Evolutionary conservation across 2,329 filamentous ascomycete species (phyloP), one percentile per base, ranked within the genome.

Genomic region (Phialemonium atrogriseum): DNA sequence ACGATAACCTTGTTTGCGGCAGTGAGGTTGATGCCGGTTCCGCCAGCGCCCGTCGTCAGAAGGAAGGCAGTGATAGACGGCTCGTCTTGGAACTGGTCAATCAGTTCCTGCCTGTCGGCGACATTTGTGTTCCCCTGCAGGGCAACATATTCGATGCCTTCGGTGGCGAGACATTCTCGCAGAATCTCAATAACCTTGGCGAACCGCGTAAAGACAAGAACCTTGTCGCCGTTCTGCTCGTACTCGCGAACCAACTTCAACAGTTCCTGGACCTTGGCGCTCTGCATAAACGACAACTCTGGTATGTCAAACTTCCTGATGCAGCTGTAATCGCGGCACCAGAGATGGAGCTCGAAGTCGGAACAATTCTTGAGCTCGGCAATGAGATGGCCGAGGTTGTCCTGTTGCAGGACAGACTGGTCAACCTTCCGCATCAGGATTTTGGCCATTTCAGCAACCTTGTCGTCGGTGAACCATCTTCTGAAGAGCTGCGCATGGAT

Each of bases 1-100:
- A 98, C 91, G 57, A 98, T 77, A 45, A 98, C 89, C 59, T 95
- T 96, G 64, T 96, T 96, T 5, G 91, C 91, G 21, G 83, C 84
- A 7, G 89, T 91, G 33, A 98, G 62, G 56, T 98, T 98, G 62
- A 98, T 93, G 24, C 91, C 91, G 0, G 89, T 91, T n/a, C 91
- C 91, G 32, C 91, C 91, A 1, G 89, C 88, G 38, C 87, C 89
- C 0, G 91, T 98, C 1, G 84, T 91, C 5, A 98, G 73, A 42
- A 98, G 72, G 56, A 98, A 98, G 1, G 93, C 87, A 0, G 87
- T 81, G 32, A 96, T 94, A 3, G 71, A 67, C 1, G 70, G 60
- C 49, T 94, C 74, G 3, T 73, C 61, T 46, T 86, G 81, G 66
- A 94, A 98, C 25, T 82, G 71, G 55, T 98, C 84, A 44, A 96